These are phyloP conservation scores for Scedosporium boydii DNA, from an alignment of 2,329 filamentous ascomycete species.

Conservation along the genomic window DNA sequence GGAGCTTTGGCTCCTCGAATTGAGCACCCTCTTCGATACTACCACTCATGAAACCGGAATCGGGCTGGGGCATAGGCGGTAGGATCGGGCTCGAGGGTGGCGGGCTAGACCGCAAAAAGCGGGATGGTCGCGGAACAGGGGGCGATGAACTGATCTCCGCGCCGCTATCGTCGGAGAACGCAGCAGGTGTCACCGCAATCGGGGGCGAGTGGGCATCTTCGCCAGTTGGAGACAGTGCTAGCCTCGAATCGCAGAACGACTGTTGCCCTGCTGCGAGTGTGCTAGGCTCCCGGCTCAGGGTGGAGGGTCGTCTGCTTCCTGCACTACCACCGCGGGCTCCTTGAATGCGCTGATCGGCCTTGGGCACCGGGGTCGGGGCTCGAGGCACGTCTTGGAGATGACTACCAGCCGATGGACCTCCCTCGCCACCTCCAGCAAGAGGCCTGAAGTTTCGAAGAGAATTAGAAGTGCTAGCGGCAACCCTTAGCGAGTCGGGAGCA, in stretches of 20 bases:
- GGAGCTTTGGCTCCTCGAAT: constrained; percentile 31
- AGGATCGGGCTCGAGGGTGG: constrained; percentile 73
- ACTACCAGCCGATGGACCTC: constrained; percentile 26
- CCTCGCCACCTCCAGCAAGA: constrained; percentile 42
- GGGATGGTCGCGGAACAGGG: constrained; percentile 58
- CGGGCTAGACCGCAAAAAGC: constrained; percentile 48
- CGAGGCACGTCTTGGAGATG: constrained; percentile 66
- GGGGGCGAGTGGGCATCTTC: constrained; percentile 47
- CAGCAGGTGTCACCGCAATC: constrained; percentile 36
- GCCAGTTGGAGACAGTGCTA: constrained; percentile 31
- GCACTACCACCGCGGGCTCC: constrained; percentile 18
- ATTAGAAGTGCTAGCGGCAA: constrained; percentile 83
- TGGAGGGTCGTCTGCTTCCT: constrained; percentile 50
- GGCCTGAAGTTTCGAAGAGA: constrained; percentile 81
- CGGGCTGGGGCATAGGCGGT: constrained; percentile 55
- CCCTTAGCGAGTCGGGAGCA: constrained; percentile 69
- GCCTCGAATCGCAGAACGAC: constrained; percentile 22
- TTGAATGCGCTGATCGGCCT: constrained; percentile 27
- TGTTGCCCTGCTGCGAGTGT: constrained; percentile 13
- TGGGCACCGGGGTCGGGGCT: constrained; percentile 66
- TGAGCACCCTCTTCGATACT: constrained; percentile 60
- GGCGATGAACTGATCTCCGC: constrained; percentile 84
- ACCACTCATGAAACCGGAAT: constrained; percentile 84
- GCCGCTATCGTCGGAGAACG: constrained; percentile 56
- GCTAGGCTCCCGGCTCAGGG: constrained; percentile 38